phyloP scores from a whole-genome alignment of 768 basidiomycete species.

The Leucosporidium yakuticum region DNA sequence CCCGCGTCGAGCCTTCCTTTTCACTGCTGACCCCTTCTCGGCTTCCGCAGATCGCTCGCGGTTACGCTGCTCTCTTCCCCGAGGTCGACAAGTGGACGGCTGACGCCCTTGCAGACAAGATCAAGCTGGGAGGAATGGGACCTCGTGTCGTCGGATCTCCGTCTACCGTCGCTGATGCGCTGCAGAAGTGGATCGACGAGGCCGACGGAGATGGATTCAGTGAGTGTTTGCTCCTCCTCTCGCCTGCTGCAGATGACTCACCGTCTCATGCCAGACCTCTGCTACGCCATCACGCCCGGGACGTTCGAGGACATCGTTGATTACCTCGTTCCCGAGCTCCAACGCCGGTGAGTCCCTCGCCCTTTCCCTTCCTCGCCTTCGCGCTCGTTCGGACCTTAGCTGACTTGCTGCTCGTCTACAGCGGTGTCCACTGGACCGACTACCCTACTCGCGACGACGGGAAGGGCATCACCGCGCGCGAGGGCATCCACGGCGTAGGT shows the following conservation, averaged over 20 bases:
- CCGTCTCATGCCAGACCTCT: constrained; percentile 1
- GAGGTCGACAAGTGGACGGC: constrained; percentile 7
- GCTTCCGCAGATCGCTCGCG: neutral
- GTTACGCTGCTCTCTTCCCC: neutral
- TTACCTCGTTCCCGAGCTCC: constrained; percentile 15
- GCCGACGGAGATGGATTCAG: constrained; percentile 7
- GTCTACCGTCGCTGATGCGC: neutral
- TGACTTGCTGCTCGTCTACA: neutral
- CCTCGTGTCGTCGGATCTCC: neutral
- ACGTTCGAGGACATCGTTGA: constrained; percentile 18
- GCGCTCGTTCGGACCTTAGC: neutral
- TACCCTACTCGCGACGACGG: constrained; percentile 4
- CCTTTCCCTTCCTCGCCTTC: neutral
- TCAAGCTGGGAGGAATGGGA: constrained; percentile 1
- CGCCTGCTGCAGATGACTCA: neutral
- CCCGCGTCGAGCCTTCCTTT: neutral
- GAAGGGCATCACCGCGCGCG: constrained; percentile 11
- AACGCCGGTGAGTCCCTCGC: neutral
- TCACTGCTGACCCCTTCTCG: neutral
- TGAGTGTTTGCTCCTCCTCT: neutral
- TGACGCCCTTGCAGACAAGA: neutral
- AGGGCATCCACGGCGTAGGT: constrained; percentile 9
- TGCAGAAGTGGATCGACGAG: constrained; percentile 1
- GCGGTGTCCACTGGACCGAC: constrained; percentile 15
- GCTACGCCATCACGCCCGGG: neutral